Evolutionary conservation across 2,329 filamentous ascomycete species (phyloP), one percentile per base, ranked within the genome.

Genomic region (Venturia carpophila): DNA sequence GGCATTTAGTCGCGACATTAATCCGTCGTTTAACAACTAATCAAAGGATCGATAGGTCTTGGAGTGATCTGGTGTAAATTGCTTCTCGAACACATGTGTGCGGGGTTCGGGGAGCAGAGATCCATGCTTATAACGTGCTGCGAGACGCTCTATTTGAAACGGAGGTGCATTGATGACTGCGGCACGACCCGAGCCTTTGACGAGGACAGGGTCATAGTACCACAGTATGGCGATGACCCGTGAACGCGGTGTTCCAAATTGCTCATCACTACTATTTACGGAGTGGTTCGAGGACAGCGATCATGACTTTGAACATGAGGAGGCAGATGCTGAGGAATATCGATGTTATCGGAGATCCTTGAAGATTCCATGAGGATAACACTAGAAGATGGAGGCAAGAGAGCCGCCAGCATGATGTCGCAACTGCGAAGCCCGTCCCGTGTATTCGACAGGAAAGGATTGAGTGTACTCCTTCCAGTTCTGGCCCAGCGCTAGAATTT

Each of bases 111-210:
- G 17, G 30, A 5, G 21, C 19, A 6, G 1, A 21, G 17, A 15
- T 58, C 19, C 30, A 6, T 34, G 52, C 27, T 34, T 24, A 27
- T n/a, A 11, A 7, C 9, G 2, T 21, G 27, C 30, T 37, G 15
- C n/a, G 30, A 1, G 19, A n/a, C 30, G 15, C 9, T 58, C 17
- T 58, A 5, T 58, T 6, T 37, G 52, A 58, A 58, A 58, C 52
- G n/a, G 30, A 34, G 30, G 4, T 13, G 17, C 1, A 9, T 34
- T 1, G 3, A 37, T 15, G 19, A 58, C 27, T 34, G 27, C 52
- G 52, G 52, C 15, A 58, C 30, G 52, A 58, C 27, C 52, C 52
- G 68, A 73, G 72, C 24, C 52, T 34, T 58, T 17, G 7, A 17
- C 5, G 15, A 17, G 21, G 5, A 15, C 21, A 11, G 13, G n/a